A percentile compares a stretch with the other conserved stretches of the same genome.
Conservation (phyloP, 257 asterid species). For the Solanum bulbocastanum region DNA sequence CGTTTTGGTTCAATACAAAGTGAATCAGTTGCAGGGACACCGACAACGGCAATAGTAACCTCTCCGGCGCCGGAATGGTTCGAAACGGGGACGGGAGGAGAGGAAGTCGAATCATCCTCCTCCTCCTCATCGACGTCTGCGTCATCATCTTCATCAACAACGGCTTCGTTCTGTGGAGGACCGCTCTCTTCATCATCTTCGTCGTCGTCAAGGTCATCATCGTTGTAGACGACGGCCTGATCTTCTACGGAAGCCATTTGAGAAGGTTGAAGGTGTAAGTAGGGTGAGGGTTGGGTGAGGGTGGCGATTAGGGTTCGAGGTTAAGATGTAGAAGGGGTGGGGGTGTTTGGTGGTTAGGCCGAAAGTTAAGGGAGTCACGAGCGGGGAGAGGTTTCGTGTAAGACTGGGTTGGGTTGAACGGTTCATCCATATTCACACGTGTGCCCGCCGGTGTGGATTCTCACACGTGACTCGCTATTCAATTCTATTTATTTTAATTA, state of each 20-base stretch:
- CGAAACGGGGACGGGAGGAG: slow-evolving; percentile 10
- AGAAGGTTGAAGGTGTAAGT: not conserved
- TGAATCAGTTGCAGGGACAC: slow-evolving; percentile 4
- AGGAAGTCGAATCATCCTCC: slow-evolving; percentile 42
- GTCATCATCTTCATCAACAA: slow-evolving; percentile 12
- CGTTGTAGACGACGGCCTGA: slow-evolving; percentile 6
- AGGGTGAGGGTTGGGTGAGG: not conserved
- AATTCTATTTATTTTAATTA: not conserved
- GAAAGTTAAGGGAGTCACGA: not conserved
- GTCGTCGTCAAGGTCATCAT: not conserved
- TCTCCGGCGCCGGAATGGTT: slow-evolving; percentile 13
- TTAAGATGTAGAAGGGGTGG: not conserved
- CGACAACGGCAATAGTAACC: slow-evolving; percentile 59
- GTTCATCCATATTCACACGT: not conserved
- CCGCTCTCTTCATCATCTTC: not conserved
- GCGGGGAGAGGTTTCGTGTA: not conserved
- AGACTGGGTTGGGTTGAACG: slow-evolving; percentile 5
- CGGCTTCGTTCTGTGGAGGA: not conserved
- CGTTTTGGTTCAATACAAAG: not conserved
- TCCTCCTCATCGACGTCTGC: slow-evolving; percentile 47
- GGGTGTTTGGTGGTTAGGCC: not conserved
- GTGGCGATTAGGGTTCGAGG: not conserved
- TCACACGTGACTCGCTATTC: not conserved
- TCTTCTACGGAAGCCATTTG: slow-evolving; percentile 13
- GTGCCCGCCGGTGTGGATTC: not conserved